Evolutionary conservation across 805 yeast genomes (phyloP).

Genomic region (Blastobotrys chiropterorum): DNA sequence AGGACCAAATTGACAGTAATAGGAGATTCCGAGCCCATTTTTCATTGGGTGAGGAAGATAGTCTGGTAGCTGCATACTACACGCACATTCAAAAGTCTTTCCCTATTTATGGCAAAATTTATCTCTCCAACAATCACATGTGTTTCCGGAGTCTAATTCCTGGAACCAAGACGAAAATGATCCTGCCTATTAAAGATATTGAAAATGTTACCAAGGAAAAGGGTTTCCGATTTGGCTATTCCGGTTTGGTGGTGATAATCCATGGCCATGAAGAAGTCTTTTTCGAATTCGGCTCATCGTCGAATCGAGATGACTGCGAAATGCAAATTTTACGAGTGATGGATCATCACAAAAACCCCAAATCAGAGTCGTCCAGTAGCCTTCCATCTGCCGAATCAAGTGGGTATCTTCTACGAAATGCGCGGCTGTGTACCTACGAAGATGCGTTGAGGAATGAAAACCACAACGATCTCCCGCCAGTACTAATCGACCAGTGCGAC

Average conservation of each 20-base stretch:
- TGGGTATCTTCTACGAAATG: conserved; percentile 38
- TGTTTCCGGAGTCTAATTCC: conserved; percentile 79
- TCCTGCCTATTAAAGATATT: conserved; percentile 68
- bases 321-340: conserved; percentile 42
- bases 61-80: conserved; percentile 61
- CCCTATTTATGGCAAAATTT: conserved; percentile 80
- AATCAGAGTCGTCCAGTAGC: neutral
- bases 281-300: conserved; percentile 51
- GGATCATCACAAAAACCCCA: conserved; percentile 29
- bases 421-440: conserved; percentile 60
- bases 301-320: conserved; percentile 64
- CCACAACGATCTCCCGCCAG: neutral
- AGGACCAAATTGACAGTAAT: conserved; percentile 43
- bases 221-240: conserved; percentile 61
- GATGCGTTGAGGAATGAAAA: conserved; percentile 41
- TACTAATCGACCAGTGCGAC: too few relatives aligned
- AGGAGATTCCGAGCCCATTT: conserved; percentile 61
- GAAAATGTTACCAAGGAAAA: conserved; percentile 63
- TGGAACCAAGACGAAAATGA: conserved; percentile 73
- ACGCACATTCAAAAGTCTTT: conserved; percentile 61
- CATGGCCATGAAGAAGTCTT: conserved; percentile 72
- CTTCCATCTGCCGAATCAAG: neutral
- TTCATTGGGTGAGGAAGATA: conserved; percentile 47
- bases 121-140: conserved; percentile 59
- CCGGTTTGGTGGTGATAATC: conserved; percentile 62